Conservation (phyloP, 108 stramenopile species). For the Cyclotella sp. region DNA sequence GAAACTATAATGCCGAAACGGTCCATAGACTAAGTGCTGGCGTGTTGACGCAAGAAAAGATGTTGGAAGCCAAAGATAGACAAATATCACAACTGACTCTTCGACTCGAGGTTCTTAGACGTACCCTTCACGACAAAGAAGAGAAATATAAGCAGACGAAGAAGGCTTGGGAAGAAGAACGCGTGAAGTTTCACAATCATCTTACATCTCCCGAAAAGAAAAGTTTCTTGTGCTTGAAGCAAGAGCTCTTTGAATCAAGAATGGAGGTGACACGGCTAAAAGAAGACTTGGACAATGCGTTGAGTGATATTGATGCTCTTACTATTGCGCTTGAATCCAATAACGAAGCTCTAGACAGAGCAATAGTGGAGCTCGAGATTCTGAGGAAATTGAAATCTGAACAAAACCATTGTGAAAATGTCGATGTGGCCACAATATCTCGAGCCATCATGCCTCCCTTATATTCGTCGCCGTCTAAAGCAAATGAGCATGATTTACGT, state of each 20-base stretch:
- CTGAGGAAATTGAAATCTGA: constrained; percentile 22
- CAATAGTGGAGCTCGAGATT: constrained; percentile 20
- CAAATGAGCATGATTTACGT: not conserved
- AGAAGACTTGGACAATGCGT: constrained; percentile 28
- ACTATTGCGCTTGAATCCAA: constrained; percentile 41
- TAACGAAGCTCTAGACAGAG: constrained; percentile 26
- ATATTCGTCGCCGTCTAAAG: not conserved
- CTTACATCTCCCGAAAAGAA: constrained; percentile 1
- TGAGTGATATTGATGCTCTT: constrained; percentile 34
- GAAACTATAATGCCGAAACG: constrained; percentile 13
- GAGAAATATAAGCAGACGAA: constrained; percentile 1
- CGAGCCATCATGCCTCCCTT: not conserved
- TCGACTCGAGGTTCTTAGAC: constrained; percentile 23
- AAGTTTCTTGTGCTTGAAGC: not conserved
- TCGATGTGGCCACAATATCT: not conserved
- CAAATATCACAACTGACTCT: constrained; percentile 33
- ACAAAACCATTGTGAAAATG: constrained; percentile 9
- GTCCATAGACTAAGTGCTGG: constrained; percentile 32
- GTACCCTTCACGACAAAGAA: constrained; percentile 10
- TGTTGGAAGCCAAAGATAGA: constrained; percentile 26
- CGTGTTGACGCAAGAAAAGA: constrained; percentile 20
- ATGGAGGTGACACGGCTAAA: constrained; percentile 18
- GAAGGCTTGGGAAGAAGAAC: constrained; percentile 32
- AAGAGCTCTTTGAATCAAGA: constrained; percentile 21
- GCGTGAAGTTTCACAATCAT: not conserved